These are phyloP conservation scores for Fusarium sp. DNA, from an alignment of 2,329 filamentous ascomycete species.

Conservation along the genomic window DNA sequence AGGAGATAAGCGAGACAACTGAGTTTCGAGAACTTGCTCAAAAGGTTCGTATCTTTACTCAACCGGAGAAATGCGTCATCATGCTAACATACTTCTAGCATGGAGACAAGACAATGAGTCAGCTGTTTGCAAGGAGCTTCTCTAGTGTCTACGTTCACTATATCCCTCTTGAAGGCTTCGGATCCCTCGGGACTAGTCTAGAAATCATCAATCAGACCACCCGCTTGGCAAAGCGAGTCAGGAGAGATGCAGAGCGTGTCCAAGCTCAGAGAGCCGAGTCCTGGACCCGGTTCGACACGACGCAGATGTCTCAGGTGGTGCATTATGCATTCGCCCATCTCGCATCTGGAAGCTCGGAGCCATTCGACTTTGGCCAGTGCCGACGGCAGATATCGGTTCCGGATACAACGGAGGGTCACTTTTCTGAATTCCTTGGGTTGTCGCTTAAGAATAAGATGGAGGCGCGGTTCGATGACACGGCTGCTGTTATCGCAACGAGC, in stretches of 20 bases:
- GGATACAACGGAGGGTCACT: neutral
- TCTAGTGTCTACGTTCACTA: neutral
- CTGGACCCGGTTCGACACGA: neutral
- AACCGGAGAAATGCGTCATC: accelerated
- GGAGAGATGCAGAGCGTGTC: neutral
- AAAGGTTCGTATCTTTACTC: neutral
- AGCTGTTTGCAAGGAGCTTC: neutral
- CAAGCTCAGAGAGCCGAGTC: neutral
- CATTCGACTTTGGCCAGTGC: neutral
- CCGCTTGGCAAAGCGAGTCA: neutral
- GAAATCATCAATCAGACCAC: neutral
- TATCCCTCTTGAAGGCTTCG: neutral
- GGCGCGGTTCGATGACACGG: neutral
- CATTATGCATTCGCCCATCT: neutral
- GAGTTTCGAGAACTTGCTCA: neutral
- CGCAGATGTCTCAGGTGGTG: neutral
- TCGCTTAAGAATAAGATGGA: neutral
- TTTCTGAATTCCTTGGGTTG: neutral
- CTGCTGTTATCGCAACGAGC: neutral
- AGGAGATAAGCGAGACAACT: neutral
- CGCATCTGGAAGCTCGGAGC: neutral
- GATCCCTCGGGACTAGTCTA: neutral
- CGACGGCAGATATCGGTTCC: neutral
- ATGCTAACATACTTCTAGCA: neutral
- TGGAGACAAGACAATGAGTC: neutral